phyloP scores from a whole-genome alignment of 441 rosid species.

The Bocquillonia castaneifolia region DNA sequence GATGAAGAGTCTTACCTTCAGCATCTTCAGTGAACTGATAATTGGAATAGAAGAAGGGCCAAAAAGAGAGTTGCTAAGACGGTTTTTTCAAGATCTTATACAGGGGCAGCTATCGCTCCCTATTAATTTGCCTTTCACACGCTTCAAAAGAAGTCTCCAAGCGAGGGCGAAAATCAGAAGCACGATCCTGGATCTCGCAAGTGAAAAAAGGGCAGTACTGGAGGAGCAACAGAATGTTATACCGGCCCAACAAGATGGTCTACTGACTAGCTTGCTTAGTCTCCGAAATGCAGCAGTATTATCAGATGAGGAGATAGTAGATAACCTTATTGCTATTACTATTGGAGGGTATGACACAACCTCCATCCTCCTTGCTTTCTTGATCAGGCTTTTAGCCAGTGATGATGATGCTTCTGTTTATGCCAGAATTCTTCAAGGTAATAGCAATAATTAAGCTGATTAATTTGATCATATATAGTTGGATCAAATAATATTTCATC shows the following conservation, averaged over 20 bases:
- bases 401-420: slow-evolving; percentile 17
- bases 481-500: too few species aligned
- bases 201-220: slow-evolving; percentile 30
- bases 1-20: slow-evolving; percentile 33
- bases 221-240: slow-evolving; percentile 26
- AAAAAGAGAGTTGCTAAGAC: slow-evolving; percentile 15
- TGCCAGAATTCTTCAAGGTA: slow-evolving; percentile 24
- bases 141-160: slow-evolving; percentile 31
- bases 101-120: slow-evolving; percentile 29
- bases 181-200: slow-evolving; percentile 27
- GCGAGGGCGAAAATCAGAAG: slow-evolving; percentile 29
- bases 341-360: slow-evolving; percentile 32
- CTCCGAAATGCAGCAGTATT: not conserved
- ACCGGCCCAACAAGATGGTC: slow-evolving; percentile 28
- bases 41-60: slow-evolving; percentile 25
- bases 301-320: slow-evolving; percentile 29
- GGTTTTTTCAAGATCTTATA: slow-evolving; percentile 18
- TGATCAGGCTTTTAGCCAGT: slow-evolving; percentile 25
- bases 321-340: slow-evolving; percentile 14
- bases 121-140: slow-evolving; percentile 40
- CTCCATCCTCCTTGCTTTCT: slow-evolving; percentile 19
- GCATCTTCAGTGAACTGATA: slow-evolving; percentile 24
- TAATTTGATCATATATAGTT: too few species aligned
- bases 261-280: slow-evolving; percentile 26
- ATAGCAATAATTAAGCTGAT: not conserved